phyloP scores from a whole-genome alignment of 768 basidiomycete species.

The Podaxis rugospora region DNA sequence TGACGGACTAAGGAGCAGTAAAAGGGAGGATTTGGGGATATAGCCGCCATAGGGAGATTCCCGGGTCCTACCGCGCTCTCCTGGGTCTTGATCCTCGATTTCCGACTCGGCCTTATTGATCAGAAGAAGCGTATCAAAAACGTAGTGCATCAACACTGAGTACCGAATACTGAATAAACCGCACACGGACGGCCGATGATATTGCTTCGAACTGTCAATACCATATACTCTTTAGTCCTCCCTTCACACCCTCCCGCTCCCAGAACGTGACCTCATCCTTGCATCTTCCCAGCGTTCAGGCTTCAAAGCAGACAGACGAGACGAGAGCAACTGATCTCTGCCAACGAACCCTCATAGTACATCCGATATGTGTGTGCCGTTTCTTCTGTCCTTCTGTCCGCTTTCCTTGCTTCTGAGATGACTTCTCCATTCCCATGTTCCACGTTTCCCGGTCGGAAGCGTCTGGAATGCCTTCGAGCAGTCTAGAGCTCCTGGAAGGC shows the following conservation, averaged over 20 bases:
- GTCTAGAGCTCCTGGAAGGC: too few relatives aligned
- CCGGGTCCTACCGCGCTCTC: neutral
- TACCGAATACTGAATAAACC: neutral
- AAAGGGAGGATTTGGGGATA: too few relatives aligned
- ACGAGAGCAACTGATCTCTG: neutral
- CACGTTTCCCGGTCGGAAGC: too few relatives aligned
- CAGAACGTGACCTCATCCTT: neutral
- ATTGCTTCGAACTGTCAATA: neutral
- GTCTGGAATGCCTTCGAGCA: too few relatives aligned
- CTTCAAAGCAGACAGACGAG: neutral
- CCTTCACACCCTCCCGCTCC: neutral
- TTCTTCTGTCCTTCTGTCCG: neutral
- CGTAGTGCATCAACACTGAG: neutral
- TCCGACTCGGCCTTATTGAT: conserved; percentile 10
- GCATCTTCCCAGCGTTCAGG: neutral
- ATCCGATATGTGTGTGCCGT: neutral
- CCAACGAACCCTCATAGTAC: neutral
- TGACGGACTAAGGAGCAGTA: too few relatives aligned
- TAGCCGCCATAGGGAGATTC: too few relatives aligned
- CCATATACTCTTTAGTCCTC: neutral
- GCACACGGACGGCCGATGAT: neutral
- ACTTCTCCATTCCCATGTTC: too few relatives aligned
- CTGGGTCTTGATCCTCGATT: neutral
- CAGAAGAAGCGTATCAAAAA: conserved; percentile 1
- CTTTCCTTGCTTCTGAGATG: neutral